Conservation (phyloP, 495 filamentous ascomycete species). For the Letharia lupina region DNA sequence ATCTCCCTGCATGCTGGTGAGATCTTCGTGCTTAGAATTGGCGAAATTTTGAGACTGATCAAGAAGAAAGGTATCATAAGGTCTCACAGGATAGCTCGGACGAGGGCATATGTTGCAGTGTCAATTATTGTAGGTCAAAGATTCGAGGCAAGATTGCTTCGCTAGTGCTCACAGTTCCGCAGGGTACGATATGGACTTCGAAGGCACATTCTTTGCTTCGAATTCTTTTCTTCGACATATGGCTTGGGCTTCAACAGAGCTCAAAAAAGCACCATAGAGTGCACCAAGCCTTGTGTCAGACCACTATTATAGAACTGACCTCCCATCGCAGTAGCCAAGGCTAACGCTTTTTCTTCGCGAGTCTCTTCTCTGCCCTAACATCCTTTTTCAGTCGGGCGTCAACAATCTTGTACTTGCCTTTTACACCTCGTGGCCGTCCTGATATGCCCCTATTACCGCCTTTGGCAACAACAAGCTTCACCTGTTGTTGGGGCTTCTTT, state of each 20-base stretch:
- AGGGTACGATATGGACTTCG: constrained; percentile 65
- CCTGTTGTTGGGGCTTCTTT: constrained; percentile 75
- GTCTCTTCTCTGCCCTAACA: constrained; percentile 79
- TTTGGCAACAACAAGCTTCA: constrained; percentile 83
- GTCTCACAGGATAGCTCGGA: constrained; percentile 56
- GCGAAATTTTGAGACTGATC: constrained; percentile 6
- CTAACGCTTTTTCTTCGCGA: constrained; percentile 54
- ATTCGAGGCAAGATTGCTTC: background rate
- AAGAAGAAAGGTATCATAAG: constrained; percentile 49
- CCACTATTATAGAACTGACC: background rate
- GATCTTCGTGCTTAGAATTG: constrained; percentile 20
- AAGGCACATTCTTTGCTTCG: constrained; percentile 49
- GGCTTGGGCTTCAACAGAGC: constrained; percentile 13
- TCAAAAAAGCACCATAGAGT: background rate
- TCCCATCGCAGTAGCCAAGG: background rate
- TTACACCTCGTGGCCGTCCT: constrained; percentile 75
- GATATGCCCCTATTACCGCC: constrained; percentile 77
- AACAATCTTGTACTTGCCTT: constrained; percentile 98
- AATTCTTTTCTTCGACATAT: constrained; percentile 43
- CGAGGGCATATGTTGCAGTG: constrained; percentile 61
- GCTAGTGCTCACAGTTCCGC: constrained; percentile 4
- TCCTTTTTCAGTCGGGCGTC: constrained; percentile 98
- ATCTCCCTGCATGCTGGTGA: constrained; percentile 66
- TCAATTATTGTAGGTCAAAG: constrained; percentile 62
- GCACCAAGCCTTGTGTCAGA: background rate